Evolutionary conservation across 1,284 basidiomycete species (phyloP), one percentile per base, ranked within the genome.

Genomic region (Ustilago sp.): DNA sequence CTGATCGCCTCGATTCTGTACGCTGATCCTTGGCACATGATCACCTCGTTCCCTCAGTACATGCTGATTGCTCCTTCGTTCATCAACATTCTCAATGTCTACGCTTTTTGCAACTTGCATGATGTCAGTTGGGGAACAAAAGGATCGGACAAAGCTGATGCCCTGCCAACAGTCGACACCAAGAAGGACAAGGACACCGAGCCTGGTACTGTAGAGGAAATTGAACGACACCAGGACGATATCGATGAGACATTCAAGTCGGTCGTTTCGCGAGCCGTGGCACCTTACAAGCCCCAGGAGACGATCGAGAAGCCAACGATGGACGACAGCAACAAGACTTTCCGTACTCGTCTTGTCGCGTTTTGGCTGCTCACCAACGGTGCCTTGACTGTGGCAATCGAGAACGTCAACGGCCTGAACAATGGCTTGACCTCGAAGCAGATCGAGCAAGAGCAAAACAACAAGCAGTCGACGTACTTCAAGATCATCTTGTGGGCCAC

Each of bases 11-110:
- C 94, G 1, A 90, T 95, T 87, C 90, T 98, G 80, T 98, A 95
- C 83, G 93, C 95, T 68, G 95, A 98, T 87, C 95, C 95, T 7
- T 98, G 95, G 95, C 95, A 98, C 86, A 93, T 99, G 92, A 91
- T 96, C 87, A 94, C 93, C n/a, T 95, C 93, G 82, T 95, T 98
- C 89, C 89, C 92, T 79, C 95, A 97, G 86, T 98, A 97, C 86
- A 75, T 81, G 80, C 91, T 92, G 75, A 87, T 97, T 60, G 95
- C 94, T 17, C 93, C 93, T 0, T 94, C 92, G 80, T 95, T 96
- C 88, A 94, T 92, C 56, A 98, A 97, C 83, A 92, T 97, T 34
- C 90, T 98, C 76, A 97, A 97, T 87, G 93, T 96, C 38, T 98
- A 97, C 84, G 94, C 94, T 0, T 98, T 98, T 89, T 97, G 94